Percentiles rank a stretch among this genome's conserved stretches.
Evolutionary conservation across 2,329 filamentous ascomycete genomes (phyloP).

Genomic region (Trichoderma asperellum): DNA sequence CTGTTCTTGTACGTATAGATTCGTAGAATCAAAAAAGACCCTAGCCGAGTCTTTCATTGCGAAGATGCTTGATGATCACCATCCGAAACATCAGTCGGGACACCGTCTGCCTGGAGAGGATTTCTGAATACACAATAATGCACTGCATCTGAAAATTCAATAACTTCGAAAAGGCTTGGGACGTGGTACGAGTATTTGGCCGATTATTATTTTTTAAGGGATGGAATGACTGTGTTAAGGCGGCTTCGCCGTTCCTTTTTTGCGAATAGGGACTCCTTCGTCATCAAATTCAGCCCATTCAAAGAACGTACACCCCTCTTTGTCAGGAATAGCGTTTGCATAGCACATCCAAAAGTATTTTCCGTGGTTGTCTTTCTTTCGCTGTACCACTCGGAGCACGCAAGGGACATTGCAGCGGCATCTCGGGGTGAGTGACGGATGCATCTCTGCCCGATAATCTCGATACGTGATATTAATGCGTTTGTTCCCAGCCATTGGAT

Average conservation of each 20-base stretch:
- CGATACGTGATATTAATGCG: slow-evolving; percentile 95
- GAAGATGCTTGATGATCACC: background rate
- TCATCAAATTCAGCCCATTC: slow-evolving; percentile 87
- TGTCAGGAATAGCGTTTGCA: slow-evolving; percentile 70
- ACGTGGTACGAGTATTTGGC: background rate
- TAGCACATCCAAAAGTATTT: slow-evolving; percentile 96
- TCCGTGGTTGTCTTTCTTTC: slow-evolving; percentile 74
- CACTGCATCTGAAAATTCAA: background rate
- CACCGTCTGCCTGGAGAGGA: background rate
- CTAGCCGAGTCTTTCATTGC: background rate
- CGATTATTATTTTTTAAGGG: background rate
- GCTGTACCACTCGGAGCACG: slow-evolving; percentile 77
- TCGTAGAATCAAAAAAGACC: background rate
- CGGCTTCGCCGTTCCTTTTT: slow-evolving; percentile 48
- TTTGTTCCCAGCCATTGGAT: slow-evolving; percentile 77
- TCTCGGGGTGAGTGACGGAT: slow-evolving; percentile 75
- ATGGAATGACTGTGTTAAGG: slow-evolving; percentile 49
- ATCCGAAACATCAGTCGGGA: background rate
- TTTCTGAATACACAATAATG: background rate
- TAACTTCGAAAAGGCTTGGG: background rate
- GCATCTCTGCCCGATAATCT: slow-evolving; percentile 76
- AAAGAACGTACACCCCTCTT: slow-evolving; percentile 74
- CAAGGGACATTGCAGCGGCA: slow-evolving; percentile 74
- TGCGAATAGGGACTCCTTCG: slow-evolving; percentile 70
- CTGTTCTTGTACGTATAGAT: too few species aligned